Evolutionary conservation across 2,329 filamentous ascomycete species (phyloP).

Genomic region (Sarocladium kiliense): DNA sequence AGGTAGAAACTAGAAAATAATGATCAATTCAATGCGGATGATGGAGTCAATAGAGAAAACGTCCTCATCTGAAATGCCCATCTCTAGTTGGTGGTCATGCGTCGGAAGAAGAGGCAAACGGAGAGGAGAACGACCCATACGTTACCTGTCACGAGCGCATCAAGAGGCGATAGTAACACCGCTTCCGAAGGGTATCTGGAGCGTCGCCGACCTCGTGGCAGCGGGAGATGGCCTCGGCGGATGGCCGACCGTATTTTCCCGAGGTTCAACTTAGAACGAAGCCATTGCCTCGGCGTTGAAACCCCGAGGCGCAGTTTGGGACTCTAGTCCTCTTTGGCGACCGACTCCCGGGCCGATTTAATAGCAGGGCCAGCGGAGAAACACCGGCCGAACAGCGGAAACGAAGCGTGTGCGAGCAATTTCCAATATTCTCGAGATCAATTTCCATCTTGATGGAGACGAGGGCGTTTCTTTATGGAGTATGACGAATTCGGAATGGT

Average conservation of each 20-base stretch:
- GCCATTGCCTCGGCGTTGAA: neutral
- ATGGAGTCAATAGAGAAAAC: neutral
- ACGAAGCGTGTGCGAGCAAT: too few relatives aligned
- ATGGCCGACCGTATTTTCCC: constrained; percentile 8
- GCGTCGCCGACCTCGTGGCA: neutral
- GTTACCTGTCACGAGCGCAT: neutral
- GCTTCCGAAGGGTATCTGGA: neutral
- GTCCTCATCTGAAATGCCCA: neutral
- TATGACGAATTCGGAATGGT: too few relatives aligned
- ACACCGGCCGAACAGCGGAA: neutral
- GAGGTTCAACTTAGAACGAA: neutral
- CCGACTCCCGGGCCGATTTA: neutral
- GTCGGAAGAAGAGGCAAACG: neutral
- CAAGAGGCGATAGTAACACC: neutral
- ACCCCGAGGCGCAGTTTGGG: neutral
- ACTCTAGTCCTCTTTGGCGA: neutral
- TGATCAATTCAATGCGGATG: neutral
- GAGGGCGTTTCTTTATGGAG: neutral
- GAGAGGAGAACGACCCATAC: neutral
- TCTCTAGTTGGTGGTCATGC: neutral
- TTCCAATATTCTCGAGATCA: neutral
- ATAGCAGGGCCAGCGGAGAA: neutral
- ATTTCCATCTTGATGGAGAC: neutral
- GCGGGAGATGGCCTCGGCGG: neutral
- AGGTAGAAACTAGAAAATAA: too few relatives aligned